A percentile compares a stretch with the other conserved stretches of the same genome.
Evolutionary conservation across 306 rosid species (phyloP).

Genomic region (Dryas alaskensis): DNA sequence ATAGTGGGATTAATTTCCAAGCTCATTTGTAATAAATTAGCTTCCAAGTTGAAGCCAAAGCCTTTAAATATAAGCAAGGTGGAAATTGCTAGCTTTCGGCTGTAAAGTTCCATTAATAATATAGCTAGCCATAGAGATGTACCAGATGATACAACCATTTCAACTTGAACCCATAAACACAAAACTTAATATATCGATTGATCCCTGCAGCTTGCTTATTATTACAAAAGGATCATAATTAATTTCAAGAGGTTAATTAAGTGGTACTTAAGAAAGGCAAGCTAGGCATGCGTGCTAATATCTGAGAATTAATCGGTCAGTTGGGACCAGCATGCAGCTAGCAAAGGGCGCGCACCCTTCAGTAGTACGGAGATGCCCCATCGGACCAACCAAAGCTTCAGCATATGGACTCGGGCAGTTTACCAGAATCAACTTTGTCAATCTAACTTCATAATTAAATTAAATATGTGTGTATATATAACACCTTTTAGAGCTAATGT

Average conservation of each 20-base stretch:
- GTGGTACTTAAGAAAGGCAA: constrained; percentile 37
- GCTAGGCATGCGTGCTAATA: constrained; percentile 21
- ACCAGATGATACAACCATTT: not conserved
- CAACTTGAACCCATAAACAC: too few species aligned
- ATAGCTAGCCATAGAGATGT: not conserved
- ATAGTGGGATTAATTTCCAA: too few species aligned
- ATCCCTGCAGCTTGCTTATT: too few species aligned
- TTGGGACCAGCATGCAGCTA: constrained; percentile 43
- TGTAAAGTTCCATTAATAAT: constrained; percentile 19
- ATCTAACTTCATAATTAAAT: not conserved
- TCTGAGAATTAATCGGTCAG: constrained; percentile 30
- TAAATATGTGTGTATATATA: not conserved
- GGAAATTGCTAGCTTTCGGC: constrained; percentile 23
- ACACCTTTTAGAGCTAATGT: not conserved
- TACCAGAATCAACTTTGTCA: constrained; percentile 3
- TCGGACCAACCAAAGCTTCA: constrained; percentile 47
- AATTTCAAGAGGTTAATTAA: not conserved
- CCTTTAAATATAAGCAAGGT: not conserved
- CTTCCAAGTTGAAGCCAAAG: not conserved
- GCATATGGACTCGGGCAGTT: constrained; percentile 37
- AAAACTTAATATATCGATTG: too few species aligned
- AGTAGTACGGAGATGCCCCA: constrained; percentile 49
- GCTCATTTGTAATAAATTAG: not conserved
- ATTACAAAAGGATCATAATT: too few species aligned
- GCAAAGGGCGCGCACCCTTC: not conserved